Conservation (phyloP, 1,284 basidiomycete species). For the Ganoderma multipileum region DNA sequence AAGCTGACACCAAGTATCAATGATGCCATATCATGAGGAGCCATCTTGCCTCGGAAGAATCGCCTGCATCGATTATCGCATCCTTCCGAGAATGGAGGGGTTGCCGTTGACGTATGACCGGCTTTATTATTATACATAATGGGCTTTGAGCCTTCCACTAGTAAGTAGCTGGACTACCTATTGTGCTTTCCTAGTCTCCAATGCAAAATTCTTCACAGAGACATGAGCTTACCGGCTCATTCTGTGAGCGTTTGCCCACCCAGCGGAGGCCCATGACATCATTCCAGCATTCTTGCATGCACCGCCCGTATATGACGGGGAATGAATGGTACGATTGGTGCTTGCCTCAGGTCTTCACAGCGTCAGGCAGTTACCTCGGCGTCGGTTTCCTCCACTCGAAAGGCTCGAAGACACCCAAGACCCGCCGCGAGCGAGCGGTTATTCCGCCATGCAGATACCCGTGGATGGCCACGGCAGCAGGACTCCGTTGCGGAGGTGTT, state of each 20-base stretch:
- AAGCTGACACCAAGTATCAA: neutral
- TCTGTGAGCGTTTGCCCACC: too few species aligned
- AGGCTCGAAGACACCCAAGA: constrained; percentile 13
- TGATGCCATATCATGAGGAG: constrained; percentile 10
- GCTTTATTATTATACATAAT: neutral
- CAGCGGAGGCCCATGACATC: too few species aligned
- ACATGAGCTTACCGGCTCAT: too few species aligned
- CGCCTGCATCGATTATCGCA: neutral
- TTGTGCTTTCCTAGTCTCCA: neutral
- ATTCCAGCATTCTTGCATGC: too few species aligned
- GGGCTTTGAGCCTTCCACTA: neutral
- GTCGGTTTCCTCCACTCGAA: neutral
- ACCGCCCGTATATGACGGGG: too few species aligned
- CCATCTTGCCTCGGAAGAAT: neutral
- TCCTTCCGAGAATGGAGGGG: neutral
- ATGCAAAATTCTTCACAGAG: neutral
- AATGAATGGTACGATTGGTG: too few species aligned
- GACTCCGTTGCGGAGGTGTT: constrained; percentile 37
- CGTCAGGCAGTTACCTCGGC: neutral
- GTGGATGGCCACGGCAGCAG: constrained; percentile 25
- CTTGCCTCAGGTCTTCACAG: too few species aligned
- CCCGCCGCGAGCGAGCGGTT: constrained; percentile 6
- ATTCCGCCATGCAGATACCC: constrained; percentile 17
- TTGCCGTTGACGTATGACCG: neutral
- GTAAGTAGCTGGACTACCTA: neutral